Evolutionary conservation across 257 asterid species (phyloP).

Genomic region (Salvia rosmarinus): DNA sequence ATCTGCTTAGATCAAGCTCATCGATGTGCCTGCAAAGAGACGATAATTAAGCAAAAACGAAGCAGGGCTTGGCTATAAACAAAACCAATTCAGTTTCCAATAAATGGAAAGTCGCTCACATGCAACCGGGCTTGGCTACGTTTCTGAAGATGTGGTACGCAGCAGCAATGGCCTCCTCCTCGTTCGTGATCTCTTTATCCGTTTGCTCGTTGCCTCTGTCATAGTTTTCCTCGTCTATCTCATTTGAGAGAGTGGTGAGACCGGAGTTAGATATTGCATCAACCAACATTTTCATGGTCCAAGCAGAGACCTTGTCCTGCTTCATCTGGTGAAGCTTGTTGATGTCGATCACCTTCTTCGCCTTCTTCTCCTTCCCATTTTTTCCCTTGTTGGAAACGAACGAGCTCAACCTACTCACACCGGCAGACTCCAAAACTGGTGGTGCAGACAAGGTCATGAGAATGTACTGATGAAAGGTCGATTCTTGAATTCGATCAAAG

Average conservation of each 20-base stretch:
- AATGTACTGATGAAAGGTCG: constrained; percentile 74
- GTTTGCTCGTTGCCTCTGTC: constrained; percentile 41
- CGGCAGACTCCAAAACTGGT: constrained; percentile 66
- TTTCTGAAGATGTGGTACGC: constrained; percentile 77
- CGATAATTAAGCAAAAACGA: background rate
- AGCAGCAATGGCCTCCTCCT: constrained; percentile 87
- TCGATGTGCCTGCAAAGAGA: constrained; percentile 58
- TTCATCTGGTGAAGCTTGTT: constrained; percentile 75
- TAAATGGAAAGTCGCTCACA: constrained; percentile 41
- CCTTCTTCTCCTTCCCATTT: constrained; percentile 58
- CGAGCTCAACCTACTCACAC: constrained; percentile 56
- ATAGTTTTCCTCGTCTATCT: constrained; percentile 53
- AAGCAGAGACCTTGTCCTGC: constrained; percentile 81
- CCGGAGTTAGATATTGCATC: constrained; percentile 77
- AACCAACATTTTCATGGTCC: constrained; percentile 89
- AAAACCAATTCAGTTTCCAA: too few relatives aligned
- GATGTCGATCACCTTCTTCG: constrained; percentile 56
- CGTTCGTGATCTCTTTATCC: constrained; percentile 75
- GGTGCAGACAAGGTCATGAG: constrained; percentile 65
- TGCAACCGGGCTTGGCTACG: constrained; percentile 66
- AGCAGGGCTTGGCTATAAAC: too few relatives aligned
- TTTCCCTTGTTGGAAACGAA: constrained; percentile 52
- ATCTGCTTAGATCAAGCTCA: constrained; percentile 68
- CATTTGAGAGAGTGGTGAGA: constrained; percentile 64
- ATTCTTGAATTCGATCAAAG: constrained; percentile 84